A percentile compares a stretch with the other conserved stretches of the same genome.
These are phyloP conservation scores for Tylopilus rubrobrunneus DNA, from an alignment of 768 basidiomycete species.

Conservation along the genomic window DNA sequence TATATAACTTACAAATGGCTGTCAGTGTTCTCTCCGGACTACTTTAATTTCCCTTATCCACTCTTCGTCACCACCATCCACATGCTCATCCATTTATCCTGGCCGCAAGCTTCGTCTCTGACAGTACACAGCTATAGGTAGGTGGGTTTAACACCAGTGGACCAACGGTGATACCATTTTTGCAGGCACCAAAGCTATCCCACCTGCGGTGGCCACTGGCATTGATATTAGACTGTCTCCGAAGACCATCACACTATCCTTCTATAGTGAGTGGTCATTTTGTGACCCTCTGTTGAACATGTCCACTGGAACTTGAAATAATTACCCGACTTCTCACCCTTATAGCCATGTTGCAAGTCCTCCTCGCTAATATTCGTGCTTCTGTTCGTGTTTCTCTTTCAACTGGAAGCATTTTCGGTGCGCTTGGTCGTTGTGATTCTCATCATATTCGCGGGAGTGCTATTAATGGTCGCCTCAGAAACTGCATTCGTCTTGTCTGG, in stretches of 20 bases:
- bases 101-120: slow-evolving; percentile 68
- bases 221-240: slow-evolving; percentile 93
- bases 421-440: slow-evolving; percentile 86
- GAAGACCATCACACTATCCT: slow-evolving; percentile 88
- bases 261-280: slow-evolving; percentile 78
- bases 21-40: slow-evolving; percentile 80
- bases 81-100: slow-evolving; percentile 87
- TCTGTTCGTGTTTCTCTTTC: slow-evolving; percentile 89
- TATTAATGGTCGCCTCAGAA: slow-evolving; percentile 96
- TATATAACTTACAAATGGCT: slow-evolving; percentile 99
- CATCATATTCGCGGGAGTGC: slow-evolving; percentile 86
- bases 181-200: slow-evolving; percentile 74
- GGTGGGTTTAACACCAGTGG: slow-evolving; percentile 35
- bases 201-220: slow-evolving; percentile 83
- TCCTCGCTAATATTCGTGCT: slow-evolving; percentile 97
- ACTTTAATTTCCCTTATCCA: slow-evolving; percentile 87
- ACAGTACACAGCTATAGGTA: slow-evolving; percentile 73
- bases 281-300: neutral
- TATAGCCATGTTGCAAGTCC: slow-evolving; percentile 99
- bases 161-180: slow-evolving; percentile 1
- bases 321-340: slow-evolving; percentile 6
- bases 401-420: slow-evolving; percentile 82
- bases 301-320: neutral
- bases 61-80: slow-evolving; percentile 94
- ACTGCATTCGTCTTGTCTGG: slow-evolving; percentile 81